Conservation (phyloP, 495 filamentous ascomycete genomes). For the Penicillium cinerascens region DNA sequence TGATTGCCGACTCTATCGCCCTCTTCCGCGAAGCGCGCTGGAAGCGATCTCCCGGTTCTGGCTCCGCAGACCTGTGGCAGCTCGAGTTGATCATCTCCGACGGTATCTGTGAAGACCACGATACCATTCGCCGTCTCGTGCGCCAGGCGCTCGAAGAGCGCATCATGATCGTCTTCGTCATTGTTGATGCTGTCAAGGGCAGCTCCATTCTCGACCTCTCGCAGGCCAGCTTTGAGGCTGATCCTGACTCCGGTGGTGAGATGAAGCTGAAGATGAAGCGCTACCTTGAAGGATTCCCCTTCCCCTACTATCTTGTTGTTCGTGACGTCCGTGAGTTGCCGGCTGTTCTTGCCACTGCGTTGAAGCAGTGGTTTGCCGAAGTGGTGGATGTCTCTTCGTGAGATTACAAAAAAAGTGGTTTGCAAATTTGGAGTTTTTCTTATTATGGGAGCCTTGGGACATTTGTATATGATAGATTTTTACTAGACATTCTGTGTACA, state of each 20-base stretch:
- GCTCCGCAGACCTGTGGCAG: slow-evolving; percentile 86
- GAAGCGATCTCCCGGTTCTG: slow-evolving; percentile 51
- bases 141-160: slow-evolving; percentile 84
- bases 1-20: slow-evolving; percentile 72
- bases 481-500: slow-evolving; percentile 4
- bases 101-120: slow-evolving; percentile 87
- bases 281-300: slow-evolving; percentile 94
- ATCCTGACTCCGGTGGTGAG: slow-evolving; percentile 50
- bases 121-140: slow-evolving; percentile 73
- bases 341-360: slow-evolving; percentile 75
- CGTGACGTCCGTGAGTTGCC: slow-evolving; percentile 88
- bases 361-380: slow-evolving; percentile 97
- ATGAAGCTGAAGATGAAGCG: slow-evolving; percentile 73
- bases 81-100: slow-evolving; percentile 89
- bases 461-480: slow-evolving; percentile 20
- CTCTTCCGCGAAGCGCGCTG: slow-evolving; percentile 75
- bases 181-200: slow-evolving; percentile 75
- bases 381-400: slow-evolving; percentile 62
- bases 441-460: slow-evolving; percentile 8
- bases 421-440: slow-evolving; percentile 14
- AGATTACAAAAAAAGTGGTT: slow-evolving; percentile 14
- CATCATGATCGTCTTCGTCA: slow-evolving; percentile 97
- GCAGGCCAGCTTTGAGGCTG: slow-evolving; percentile 70
- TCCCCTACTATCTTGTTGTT: slow-evolving; percentile 92
- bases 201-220: slow-evolving; percentile 76